Conservation (phyloP, 2,329 filamentous ascomycete genomes). For the Exserohilum turcica region DNA sequence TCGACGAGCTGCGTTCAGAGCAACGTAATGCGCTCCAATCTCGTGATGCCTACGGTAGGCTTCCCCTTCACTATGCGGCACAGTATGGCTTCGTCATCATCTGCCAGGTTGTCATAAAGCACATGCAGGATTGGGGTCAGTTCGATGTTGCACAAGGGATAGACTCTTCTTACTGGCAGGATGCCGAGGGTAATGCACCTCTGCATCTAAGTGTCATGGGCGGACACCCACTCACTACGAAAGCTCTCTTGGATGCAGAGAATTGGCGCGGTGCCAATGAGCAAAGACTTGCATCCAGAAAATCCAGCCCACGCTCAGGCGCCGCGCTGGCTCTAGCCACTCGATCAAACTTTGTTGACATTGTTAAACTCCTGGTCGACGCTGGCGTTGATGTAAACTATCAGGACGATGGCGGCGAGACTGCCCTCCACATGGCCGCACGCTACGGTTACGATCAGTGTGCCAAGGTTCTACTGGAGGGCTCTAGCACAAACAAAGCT, state of each 20-base stretch:
- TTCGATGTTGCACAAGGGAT: constrained; percentile 86
- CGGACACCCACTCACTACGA: constrained; percentile 85
- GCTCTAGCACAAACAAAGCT: constrained; percentile 71
- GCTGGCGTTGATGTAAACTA: constrained; percentile 93
- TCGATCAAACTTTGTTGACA: constrained; percentile 81
- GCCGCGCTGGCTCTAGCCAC: constrained; percentile 86
- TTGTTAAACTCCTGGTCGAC: constrained; percentile 85
- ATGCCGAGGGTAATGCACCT: constrained; percentile 87
- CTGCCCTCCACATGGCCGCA: constrained; percentile 88
- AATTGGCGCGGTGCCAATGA: constrained; percentile 71
- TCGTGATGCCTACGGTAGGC: constrained; percentile 78
- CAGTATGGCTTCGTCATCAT: constrained; percentile 94
- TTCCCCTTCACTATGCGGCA: constrained; percentile 90
- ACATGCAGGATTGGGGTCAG: constrained; percentile 86
- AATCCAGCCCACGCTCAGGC: constrained; percentile 78
- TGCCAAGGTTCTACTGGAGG: constrained; percentile 74
- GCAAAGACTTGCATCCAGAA: constrained; percentile 68
- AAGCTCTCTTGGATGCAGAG: constrained; percentile 78
- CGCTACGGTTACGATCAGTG: constrained; percentile 85
- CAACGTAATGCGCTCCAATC: constrained; percentile 72
- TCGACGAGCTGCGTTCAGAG: constrained; percentile 69
- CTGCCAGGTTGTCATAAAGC: constrained; percentile 82
- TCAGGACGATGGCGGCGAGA: constrained; percentile 87
- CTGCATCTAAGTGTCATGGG: constrained; percentile 91
- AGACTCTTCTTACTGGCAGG: constrained; percentile 87